Conservation (phyloP, 129 eudicot species). For the carrot (Daucus carota) region DNA sequence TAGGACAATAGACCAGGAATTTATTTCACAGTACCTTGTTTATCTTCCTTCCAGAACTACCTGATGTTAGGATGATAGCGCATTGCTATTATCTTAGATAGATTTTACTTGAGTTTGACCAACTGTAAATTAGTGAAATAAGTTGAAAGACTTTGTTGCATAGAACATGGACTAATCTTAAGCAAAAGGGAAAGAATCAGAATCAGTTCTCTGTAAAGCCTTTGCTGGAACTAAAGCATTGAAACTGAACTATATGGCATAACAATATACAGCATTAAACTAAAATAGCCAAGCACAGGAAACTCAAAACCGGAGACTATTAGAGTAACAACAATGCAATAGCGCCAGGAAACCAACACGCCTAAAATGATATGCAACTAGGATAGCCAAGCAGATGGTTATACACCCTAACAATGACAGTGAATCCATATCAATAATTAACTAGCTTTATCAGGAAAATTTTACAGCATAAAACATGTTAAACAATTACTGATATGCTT, state of each 20-base stretch:
- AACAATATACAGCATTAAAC: too few species aligned
- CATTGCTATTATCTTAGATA: not conserved
- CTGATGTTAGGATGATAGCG: slow-evolving; percentile 6
- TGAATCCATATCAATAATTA: not conserved
- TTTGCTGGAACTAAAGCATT: not conserved
- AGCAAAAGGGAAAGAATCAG: not conserved
- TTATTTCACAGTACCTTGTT: slow-evolving; percentile 1
- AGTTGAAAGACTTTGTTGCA: not conserved
- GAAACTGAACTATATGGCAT: not conserved
- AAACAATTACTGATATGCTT: not conserved
- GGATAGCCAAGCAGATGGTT: not conserved
- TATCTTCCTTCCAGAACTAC: slow-evolving; percentile 11
- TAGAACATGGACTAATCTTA: not conserved
- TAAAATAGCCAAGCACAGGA: too few species aligned
- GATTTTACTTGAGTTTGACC: not conserved
- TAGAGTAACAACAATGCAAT: not conserved
- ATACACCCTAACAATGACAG: not conserved
- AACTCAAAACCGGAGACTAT: not conserved
- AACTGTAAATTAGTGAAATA: not conserved
- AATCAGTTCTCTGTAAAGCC: not conserved
- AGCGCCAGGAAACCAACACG: not conserved
- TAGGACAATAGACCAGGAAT: slow-evolving; percentile 11
- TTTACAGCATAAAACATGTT: not conserved
- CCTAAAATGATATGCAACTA: not conserved
- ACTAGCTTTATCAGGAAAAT: not conserved